Percentiles rank a stretch among this genome's conserved stretches.
These are phyloP conservation scores for Pseudofabraea citricarpa DNA, from an alignment of 2,329 filamentous ascomycete genomes.

Conservation along the genomic window DNA sequence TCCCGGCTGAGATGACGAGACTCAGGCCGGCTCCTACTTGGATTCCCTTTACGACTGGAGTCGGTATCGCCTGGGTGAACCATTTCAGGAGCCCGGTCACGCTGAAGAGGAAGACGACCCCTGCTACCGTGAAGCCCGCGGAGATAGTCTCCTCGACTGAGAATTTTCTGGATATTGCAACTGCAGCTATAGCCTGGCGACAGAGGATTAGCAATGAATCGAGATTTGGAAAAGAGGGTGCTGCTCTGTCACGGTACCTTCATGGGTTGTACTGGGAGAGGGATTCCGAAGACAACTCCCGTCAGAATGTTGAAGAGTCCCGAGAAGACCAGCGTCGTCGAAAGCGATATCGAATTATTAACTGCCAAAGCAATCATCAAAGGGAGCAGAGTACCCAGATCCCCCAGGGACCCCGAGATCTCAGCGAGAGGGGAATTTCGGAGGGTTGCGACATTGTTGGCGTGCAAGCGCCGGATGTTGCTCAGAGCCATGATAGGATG, in stretches of 20 bases:
- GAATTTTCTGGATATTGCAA: constrained; percentile 70
- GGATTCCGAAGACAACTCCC: constrained; percentile 78
- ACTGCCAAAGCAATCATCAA: constrained; percentile 82
- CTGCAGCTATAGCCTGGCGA: constrained; percentile 80
- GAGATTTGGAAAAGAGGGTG: too few relatives aligned
- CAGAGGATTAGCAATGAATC: too few relatives aligned
- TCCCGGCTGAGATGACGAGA: constrained; percentile 72
- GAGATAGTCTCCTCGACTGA: constrained; percentile 69
- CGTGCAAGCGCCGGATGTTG: constrained; percentile 19
- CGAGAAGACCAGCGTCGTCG: constrained; percentile 81
- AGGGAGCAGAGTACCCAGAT: constrained; percentile 84
- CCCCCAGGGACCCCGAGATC: constrained; percentile 83
- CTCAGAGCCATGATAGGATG: constrained; percentile 14
- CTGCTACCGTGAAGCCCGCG: constrained; percentile 75
- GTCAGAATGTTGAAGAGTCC: constrained; percentile 84
- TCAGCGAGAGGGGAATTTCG: constrained; percentile 59
- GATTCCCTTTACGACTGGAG: constrained; percentile 89
- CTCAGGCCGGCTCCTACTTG: constrained; percentile 88
- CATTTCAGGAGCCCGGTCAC: constrained; percentile 72
- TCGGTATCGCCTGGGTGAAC: constrained; percentile 63
- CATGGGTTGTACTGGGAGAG: constrained; percentile 87
- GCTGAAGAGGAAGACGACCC: constrained; percentile 70
- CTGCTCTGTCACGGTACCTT: constrained; percentile 46
- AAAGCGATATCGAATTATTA: constrained; percentile 73
- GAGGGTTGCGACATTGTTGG: constrained; percentile 52